These are phyloP conservation scores for Ganoderma lucidum DNA, from an alignment of 1,284 basidiomycete genomes.

Conservation along the genomic window DNA sequence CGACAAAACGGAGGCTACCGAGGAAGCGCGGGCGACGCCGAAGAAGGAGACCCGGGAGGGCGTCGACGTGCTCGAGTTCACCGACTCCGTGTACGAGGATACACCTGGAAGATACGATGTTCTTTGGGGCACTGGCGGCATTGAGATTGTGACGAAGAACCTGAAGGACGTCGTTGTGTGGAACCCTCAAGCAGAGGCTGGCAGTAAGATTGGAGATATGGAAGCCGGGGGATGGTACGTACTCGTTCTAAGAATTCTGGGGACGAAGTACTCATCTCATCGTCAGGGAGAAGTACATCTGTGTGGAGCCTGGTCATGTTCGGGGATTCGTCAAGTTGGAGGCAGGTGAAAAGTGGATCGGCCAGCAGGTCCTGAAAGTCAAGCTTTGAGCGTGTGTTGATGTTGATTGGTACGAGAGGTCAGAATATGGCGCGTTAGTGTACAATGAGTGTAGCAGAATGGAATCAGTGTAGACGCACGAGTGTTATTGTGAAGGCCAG, in stretches of 20 bases:
- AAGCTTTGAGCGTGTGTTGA: conserved; percentile 25
- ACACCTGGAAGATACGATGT: conserved; percentile 64
- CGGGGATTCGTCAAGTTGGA: conserved; percentile 67
- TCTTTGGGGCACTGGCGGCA: conserved; percentile 62
- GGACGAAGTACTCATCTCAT: neutral
- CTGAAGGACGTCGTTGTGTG: conserved; percentile 86
- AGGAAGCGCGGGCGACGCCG: conserved; percentile 53
- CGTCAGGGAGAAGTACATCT: conserved; percentile 81
- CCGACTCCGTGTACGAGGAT: conserved; percentile 81
- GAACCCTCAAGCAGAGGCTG: conserved; percentile 81
- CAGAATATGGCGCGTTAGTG: conserved; percentile 8
- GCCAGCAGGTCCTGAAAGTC: conserved; percentile 71
- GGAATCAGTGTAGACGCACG: neutral
- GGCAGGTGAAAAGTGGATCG: conserved; percentile 75
- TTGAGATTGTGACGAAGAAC: conserved; percentile 65
- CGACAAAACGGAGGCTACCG: conserved; percentile 77
- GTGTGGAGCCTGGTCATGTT: conserved; percentile 88
- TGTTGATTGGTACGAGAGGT: neutral
- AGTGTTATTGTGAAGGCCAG: no score
- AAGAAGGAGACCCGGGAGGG: conserved; percentile 69
- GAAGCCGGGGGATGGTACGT: conserved; percentile 85
- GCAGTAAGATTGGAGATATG: conserved; percentile 84
- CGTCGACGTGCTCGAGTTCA: conserved; percentile 71
- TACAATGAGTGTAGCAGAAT: conserved; percentile 13
- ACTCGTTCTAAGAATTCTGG: neutral